These are phyloP conservation scores for Aristolochia californica DNA, from an alignment of 164 flowering plant genomes.

Conservation along the genomic window DNA sequence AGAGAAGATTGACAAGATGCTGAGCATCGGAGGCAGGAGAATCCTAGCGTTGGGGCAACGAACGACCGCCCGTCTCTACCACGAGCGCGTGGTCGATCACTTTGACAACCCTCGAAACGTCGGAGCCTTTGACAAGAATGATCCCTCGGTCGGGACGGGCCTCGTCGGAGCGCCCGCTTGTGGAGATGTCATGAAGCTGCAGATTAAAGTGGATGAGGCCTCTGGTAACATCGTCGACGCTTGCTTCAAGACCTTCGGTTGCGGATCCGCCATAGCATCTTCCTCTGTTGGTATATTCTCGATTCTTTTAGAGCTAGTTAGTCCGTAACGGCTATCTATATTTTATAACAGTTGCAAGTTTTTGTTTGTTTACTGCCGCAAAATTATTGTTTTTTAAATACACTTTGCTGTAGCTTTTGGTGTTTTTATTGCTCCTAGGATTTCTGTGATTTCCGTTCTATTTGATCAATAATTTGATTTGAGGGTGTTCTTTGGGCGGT, in stretches of 20 bases:
- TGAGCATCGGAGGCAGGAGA: constrained; percentile 14
- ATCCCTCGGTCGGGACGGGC: constrained; percentile 89
- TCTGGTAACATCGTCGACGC: constrained; percentile 81
- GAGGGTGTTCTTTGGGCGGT: too few species aligned
- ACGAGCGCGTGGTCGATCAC: constrained; percentile 93
- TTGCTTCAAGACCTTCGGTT: constrained; percentile 82
- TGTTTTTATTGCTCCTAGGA: too few species aligned
- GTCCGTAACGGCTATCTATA: too few species aligned
- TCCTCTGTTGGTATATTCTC: constrained; percentile 45
- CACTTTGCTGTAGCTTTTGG: too few species aligned
- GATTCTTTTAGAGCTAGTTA: background rate
- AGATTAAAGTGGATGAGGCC: constrained; percentile 72
- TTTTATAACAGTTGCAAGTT: too few species aligned
- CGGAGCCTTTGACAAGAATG: constrained; percentile 89
- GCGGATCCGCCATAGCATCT: constrained; percentile 67
- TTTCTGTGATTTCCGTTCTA: too few species aligned
- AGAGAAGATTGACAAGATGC: constrained; percentile 14
- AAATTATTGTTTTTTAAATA: too few species aligned
- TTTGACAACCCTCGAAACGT: constrained; percentile 94
- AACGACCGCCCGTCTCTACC: constrained; percentile 42
- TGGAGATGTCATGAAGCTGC: constrained; percentile 98
- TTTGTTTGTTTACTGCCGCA: too few species aligned
- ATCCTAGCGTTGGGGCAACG: constrained; percentile 5
- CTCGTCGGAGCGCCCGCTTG: constrained; percentile 99
- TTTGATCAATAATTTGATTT: too few species aligned